phyloP scores from a whole-genome alignment of 495 filamentous ascomycete species.

The Talaromyces liani region DNA sequence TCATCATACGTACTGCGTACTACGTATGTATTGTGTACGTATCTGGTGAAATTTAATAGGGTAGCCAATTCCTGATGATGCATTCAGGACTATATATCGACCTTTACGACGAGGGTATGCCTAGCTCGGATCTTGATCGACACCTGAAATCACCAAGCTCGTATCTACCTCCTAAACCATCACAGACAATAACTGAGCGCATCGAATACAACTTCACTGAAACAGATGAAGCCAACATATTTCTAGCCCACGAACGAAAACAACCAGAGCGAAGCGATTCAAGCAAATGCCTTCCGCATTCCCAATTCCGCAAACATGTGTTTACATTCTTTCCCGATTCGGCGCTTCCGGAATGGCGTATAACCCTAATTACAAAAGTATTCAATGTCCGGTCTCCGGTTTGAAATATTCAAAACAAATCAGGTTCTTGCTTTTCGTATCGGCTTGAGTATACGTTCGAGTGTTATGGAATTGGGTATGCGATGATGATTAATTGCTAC shows the following conservation, averaged over 20 bases:
- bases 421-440: too few relatives aligned
- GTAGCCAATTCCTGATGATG: neutral
- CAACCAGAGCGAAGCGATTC: neutral
- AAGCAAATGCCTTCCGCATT: slow-evolving; percentile 2
- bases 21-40: neutral
- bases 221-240: neutral
- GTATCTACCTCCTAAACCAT: neutral
- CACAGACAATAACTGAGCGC: neutral
- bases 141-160: neutral
- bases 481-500: neutral
- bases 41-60: neutral
- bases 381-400: too few relatives aligned
- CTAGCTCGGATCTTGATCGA: neutral
- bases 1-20: neutral
- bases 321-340: slow-evolving; percentile 9
- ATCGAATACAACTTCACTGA: neutral
- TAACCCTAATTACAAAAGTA: slow-evolving; percentile 1
- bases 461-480: neutral
- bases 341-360: slow-evolving; percentile 8
- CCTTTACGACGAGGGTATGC: neutral
- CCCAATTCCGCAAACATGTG: slow-evolving; percentile 9
- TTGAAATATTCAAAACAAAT: too few relatives aligned
- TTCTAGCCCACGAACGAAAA: neutral
- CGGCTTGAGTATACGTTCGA: neutral
- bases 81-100: neutral